Percentiles rank a stretch among this genome's conserved stretches.
phyloP scores from a whole-genome alignment of 75 land plant genomes.

The Pinus taeda region DNA sequence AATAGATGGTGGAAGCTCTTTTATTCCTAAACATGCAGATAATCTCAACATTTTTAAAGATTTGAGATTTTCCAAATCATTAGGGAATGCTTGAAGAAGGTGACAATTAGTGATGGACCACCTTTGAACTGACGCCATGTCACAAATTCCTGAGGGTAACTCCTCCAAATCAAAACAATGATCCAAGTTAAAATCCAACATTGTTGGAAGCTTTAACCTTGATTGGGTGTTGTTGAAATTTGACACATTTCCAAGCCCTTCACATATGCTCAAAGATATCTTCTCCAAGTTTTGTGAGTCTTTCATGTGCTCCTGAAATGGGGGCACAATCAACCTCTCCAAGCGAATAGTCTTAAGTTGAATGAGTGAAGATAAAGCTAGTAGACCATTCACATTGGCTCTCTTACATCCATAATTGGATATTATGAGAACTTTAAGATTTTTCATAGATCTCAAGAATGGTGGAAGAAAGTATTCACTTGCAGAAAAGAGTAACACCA shows the following conservation, averaged over 20 bases:
- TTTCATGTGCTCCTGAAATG: slow-evolving; percentile 8
- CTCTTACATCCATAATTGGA: slow-evolving; percentile 26
- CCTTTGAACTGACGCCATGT: slow-evolving; percentile 19
- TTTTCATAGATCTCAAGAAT: slow-evolving; percentile 46
- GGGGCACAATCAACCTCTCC: slow-evolving; percentile 39
- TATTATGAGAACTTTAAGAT: slow-evolving; percentile 41
- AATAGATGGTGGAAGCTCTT: slow-evolving; percentile 37
- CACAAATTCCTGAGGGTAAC: slow-evolving; percentile 38
- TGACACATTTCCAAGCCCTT: slow-evolving; percentile 14
- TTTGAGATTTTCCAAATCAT: slow-evolving; percentile 27
- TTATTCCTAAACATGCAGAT: slow-evolving; percentile 39
- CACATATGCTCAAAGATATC: slow-evolving; percentile 43
- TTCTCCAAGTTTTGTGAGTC: slow-evolving; percentile 29
- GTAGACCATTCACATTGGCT: slow-evolving; percentile 25
- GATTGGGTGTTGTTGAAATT: slow-evolving; percentile 23
- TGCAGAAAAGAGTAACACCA: slow-evolving; percentile 44
- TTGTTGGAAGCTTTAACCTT: slow-evolving; percentile 24
- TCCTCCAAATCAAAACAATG: slow-evolving; percentile 40
- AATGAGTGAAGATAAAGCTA: slow-evolving; percentile 24
- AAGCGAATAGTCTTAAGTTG: slow-evolving; percentile 50
- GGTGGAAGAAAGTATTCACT: slow-evolving; percentile 44
- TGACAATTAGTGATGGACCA: slow-evolving; percentile 55
- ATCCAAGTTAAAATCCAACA: slow-evolving; percentile 47
- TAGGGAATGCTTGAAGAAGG: slow-evolving; percentile 35
- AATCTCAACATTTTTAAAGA: slow-evolving; percentile 38